A percentile compares a stretch with the other conserved stretches of the same genome.
Conservation (phyloP, 2,329 filamentous ascomycete genomes). For the Sporothrix pseudoabietina region DNA sequence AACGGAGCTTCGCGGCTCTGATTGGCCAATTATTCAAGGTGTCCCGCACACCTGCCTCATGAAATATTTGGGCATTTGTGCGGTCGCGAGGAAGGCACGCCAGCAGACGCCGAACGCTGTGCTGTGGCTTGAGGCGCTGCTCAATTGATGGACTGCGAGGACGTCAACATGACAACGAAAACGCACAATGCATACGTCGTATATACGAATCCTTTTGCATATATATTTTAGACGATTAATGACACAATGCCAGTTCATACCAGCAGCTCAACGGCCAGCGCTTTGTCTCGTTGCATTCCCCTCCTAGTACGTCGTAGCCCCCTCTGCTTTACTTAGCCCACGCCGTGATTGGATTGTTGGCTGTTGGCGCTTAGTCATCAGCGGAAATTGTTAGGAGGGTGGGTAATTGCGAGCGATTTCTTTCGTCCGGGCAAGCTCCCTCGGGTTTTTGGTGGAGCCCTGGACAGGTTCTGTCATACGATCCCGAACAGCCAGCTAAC, state of each 20-base stretch:
- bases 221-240: background rate
- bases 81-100: background rate
- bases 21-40: constrained; percentile 31
- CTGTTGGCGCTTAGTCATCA: constrained; percentile 23
- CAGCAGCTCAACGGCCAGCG: background rate
- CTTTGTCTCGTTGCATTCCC: background rate
- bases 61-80: constrained; percentile 24
- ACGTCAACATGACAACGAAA: background rate
- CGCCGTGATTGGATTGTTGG: constrained; percentile 28
- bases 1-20: constrained; percentile 28
- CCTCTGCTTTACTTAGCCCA: constrained; percentile 18
- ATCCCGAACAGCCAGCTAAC: constrained; percentile 29
- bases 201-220: background rate
- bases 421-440: constrained; percentile 34
- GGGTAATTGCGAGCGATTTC: constrained; percentile 36
- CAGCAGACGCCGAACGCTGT: background rate
- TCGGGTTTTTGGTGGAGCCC: constrained; percentile 33
- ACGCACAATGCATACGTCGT: background rate
- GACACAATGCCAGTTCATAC: background rate
- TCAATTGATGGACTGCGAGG: background rate
- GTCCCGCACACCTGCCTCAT: background rate
- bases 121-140: no score
- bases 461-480: constrained; percentile 35
- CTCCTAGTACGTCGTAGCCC: background rate
- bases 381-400: constrained; percentile 22